Base-by-base conservation (phyloP, 352 stramenopile species). In the Phytophthora pseudosyringae region DNA sequence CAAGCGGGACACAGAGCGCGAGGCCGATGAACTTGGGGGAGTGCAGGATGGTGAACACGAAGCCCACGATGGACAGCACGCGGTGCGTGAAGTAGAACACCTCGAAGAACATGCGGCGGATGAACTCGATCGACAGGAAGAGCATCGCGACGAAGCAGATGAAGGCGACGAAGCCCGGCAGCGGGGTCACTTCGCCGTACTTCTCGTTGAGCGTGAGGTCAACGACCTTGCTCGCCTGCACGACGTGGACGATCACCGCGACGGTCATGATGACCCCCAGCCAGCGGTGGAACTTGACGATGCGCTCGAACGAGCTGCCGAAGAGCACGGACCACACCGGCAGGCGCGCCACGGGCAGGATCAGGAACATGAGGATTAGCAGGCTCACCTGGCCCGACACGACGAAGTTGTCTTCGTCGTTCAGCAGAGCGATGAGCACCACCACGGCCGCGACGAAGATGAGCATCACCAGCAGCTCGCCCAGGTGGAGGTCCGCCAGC, bases 211-310 rank as follows among this genome's bases (percentile, higher is more conserved):
- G 47, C 5, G 68, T 78, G 28, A 84, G 38, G 25, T 65, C 59
- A 11, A 80, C 81, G 10, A 88, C 70, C 5, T 84, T 33, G 13
- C 71, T 72, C 1, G 69, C 78, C 46, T 83, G 51, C 9, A 91
- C 57, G 40, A 93, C 57, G 67, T 94, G 86, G 5, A 92, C 57
- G 32, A 93, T 53, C 29, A 80, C 71, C 7, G 78, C 72, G 11
- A 91, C 41, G 15, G 74, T 82, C 64, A 90, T 73, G 25, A 73
- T 43, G 44, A 91, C 51, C 6, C 84, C 86, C n/a, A 95, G 71
- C 81, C 83, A 93, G 46, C 86, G 86, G 63, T 95, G 86, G 46
- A 93, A 95, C 75, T 93, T 93, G 69, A 93, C 64, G 25, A 93
- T 90, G 16, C 86, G 86, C 47, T 94, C 86, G 36, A 92, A 91